phyloP scores from a whole-genome alignment of 2,329 filamentous ascomycete species.

The Mycocentrospora acerina region DNA sequence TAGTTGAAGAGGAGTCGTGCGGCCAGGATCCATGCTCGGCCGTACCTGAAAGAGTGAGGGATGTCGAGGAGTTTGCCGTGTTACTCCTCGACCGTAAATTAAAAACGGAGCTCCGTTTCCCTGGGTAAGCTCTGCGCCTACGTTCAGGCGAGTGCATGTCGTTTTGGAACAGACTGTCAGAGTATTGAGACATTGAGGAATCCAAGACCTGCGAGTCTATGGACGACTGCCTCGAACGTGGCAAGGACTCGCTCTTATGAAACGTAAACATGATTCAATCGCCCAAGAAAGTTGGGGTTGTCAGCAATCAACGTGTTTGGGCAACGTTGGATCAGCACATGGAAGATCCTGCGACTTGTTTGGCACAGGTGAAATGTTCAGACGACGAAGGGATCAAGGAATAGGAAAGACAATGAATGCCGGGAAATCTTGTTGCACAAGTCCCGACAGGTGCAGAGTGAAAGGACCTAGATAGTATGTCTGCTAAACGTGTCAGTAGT shows the following conservation, averaged over 20 bases:
- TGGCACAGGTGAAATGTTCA: background rate
- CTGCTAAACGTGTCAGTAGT: too few species aligned
- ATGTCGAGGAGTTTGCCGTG: conserved; percentile 37
- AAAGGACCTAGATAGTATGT: too few species aligned
- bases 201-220: conserved; percentile 31
- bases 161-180: conserved; percentile 25
- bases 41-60: conserved; percentile 26
- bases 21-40: conserved; percentile 20
- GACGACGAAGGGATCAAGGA: too few species aligned
- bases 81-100: conserved; percentile 42
- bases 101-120: conserved; percentile 40
- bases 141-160: conserved; percentile 36
- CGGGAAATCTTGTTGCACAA: too few species aligned
- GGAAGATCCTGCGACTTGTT: conserved; percentile 31
- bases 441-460: too few species aligned
- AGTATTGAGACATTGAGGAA: conserved; percentile 24
- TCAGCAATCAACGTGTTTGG: conserved; percentile 22
- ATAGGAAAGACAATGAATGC: too few species aligned
- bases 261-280: conserved; percentile 38
- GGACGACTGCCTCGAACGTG: conserved; percentile 37
- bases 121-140: conserved; percentile 18
- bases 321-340: conserved; percentile 22
- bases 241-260: conserved; percentile 34
- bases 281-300: conserved; percentile 10
- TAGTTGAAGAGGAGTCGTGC: conserved; percentile 26